Conservation (phyloP, 306 rosid genomes). For the Morella rubra region DNA sequence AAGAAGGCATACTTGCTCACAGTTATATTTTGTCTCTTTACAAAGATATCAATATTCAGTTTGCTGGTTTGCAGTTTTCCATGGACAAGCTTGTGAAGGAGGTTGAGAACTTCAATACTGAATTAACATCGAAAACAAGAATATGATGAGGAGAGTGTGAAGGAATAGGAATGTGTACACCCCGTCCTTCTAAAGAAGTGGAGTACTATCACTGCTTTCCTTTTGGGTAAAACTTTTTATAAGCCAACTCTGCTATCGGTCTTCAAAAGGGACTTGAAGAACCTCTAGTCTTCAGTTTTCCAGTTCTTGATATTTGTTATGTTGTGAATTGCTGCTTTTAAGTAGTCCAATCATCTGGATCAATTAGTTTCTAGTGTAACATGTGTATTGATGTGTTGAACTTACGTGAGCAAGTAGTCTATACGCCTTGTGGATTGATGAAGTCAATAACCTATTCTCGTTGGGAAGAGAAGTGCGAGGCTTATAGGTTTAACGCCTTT, state of each 20-base stretch:
- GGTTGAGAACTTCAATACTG: constrained; percentile 81
- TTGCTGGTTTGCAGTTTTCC: constrained; percentile 53
- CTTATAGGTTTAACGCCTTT: constrained; percentile 14
- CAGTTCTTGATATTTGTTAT: no score
- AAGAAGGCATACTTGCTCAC: no score
- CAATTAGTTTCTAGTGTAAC: no score
- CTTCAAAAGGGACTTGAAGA: constrained; percentile 19
- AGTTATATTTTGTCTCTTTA: constrained; percentile 11
- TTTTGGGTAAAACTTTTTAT: constrained; percentile 16
- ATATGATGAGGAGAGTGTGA: constrained; percentile 83
- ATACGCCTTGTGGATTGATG: constrained; percentile 7
- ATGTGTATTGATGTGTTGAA: not conserved
- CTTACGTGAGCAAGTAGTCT: constrained; percentile 28
- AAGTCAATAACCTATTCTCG: constrained; percentile 6
- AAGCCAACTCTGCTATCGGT: constrained; percentile 8
- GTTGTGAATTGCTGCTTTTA: no score
- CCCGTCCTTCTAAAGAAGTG: constrained; percentile 21
- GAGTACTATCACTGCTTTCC: not conserved
- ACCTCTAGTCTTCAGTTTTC: not conserved
- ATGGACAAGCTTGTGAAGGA: constrained; percentile 81
- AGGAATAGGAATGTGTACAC: constrained; percentile 59
- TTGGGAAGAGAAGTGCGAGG: constrained; percentile 14
- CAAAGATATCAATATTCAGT: constrained; percentile 4
- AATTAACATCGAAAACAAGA: constrained; percentile 82
- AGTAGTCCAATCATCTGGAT: no score